Evolutionary conservation across 1,284 basidiomycete genomes (phyloP).

Genomic region (Schizophyllum commune): DNA sequence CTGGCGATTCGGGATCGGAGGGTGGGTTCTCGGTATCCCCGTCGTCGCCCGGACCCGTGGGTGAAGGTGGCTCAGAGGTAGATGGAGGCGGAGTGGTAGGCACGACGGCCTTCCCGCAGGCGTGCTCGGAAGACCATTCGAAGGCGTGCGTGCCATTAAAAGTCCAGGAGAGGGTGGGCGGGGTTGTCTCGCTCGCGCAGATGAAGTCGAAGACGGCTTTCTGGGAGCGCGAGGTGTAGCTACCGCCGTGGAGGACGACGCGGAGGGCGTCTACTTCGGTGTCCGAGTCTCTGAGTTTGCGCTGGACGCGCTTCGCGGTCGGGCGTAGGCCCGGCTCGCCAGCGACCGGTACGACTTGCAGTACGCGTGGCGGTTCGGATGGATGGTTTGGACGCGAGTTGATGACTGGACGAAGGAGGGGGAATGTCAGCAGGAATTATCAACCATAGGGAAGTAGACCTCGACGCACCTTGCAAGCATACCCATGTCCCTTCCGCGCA

Average conservation of each 20-base stretch:
- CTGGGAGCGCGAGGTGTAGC: background rate
- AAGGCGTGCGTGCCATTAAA: background rate
- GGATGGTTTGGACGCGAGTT: background rate
- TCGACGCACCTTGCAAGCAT: background rate
- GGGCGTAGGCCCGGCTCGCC: background rate
- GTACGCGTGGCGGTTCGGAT: background rate
- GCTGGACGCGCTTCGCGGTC: background rate
- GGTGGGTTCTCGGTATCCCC: too few species aligned
- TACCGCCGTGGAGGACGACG: background rate
- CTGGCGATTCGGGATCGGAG: too few species aligned
- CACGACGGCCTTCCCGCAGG: background rate
- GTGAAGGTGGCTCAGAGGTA: too few species aligned
- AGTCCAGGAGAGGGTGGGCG: background rate
- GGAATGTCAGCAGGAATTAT: background rate
- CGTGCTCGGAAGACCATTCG: background rate
- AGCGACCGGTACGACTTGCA: background rate
- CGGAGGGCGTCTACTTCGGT: background rate
- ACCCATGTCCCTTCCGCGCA: background rate
- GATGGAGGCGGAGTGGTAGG: too few species aligned
- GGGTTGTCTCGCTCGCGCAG: background rate
- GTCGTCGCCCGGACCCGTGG: too few species aligned
- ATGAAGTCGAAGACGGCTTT: background rate
- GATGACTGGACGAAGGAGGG: background rate
- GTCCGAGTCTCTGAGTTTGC: background rate
- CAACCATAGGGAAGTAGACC: too few species aligned